Evolutionary conservation across 2,329 filamentous ascomycete species (phyloP).

Genomic region (Nannizziopsis barbatae): DNA sequence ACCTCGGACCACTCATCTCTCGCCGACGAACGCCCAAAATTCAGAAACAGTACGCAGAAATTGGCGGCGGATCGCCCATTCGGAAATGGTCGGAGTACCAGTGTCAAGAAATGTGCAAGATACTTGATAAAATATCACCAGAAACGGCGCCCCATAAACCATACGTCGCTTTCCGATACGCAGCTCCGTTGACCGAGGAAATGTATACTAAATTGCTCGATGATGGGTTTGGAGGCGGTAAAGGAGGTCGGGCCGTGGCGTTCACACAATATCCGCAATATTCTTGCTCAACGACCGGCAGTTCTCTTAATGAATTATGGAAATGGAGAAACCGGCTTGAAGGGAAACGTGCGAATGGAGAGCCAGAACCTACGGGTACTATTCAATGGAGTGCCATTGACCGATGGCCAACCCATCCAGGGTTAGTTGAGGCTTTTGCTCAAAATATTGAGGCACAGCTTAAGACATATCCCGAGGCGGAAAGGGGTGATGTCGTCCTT

Average conservation of each 20-base stretch:
- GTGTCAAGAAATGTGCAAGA: conserved; percentile 90
- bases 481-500: conserved; percentile 67
- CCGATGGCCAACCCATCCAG: conserved; percentile 85
- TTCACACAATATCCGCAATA: conserved; percentile 99
- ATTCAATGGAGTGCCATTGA: conserved; percentile 98
- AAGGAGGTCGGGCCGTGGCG: conserved; percentile 84
- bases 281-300: conserved; percentile 93
- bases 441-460: conserved; percentile 82
- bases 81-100: conserved; percentile 97
- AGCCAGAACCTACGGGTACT: conserved; percentile 48
- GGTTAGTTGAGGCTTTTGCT: conserved; percentile 83
- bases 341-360: conserved; percentile 52
- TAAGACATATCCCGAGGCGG: conserved; percentile 69
- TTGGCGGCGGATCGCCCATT: conserved; percentile 95
- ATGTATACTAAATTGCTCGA: conserved; percentile 74
- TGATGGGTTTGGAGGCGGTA: conserved; percentile 83
- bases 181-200: conserved; percentile 82
- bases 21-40: conserved; percentile 88
- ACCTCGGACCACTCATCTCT: conserved; percentile 80
- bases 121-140: conserved; percentile 79
- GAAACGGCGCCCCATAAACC: conserved; percentile 94
- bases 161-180: conserved; percentile 95
- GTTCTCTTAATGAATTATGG: conserved; percentile 93
- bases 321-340: conserved; percentile 84
- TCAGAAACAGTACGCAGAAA: conserved; percentile 84